phyloP scores from a whole-genome alignment of 148 eudicot species.

The Camellia granthamiana region DNA sequence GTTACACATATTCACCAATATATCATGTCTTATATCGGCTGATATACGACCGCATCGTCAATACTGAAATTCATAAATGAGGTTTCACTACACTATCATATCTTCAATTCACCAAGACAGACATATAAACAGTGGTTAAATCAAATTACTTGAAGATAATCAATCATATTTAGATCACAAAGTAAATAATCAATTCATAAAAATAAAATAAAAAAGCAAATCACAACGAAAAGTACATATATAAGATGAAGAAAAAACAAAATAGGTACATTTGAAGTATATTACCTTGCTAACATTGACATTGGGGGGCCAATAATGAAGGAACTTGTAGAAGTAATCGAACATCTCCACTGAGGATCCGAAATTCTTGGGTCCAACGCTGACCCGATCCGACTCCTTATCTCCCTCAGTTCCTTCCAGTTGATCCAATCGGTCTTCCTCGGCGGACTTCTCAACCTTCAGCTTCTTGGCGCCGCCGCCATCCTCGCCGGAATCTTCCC shows the following conservation, averaged over 20 bases:
- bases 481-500: constrained; percentile 47
- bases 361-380: constrained; percentile 60
- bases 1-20: no score
- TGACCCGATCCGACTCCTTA: constrained; percentile 34
- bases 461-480: constrained; percentile 46
- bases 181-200: not conserved
- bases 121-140: no score
- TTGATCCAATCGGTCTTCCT: constrained; percentile 51
- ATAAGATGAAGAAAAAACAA: not conserved
- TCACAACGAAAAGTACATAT: not conserved
- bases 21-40: no score
- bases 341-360: constrained; percentile 62
- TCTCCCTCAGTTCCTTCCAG: constrained; percentile 13
- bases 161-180: not conserved
- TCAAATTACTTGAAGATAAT: no score
- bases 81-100: not conserved
- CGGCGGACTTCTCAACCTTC: constrained; percentile 58
- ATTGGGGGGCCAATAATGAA: constrained; percentile 70
- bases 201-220: not conserved
- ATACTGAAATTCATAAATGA: no score
- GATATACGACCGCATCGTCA: no score
- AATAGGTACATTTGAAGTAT: not conserved
- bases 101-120: not conserved
- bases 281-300: constrained; percentile 65
- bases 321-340: constrained; percentile 65